Evolutionary conservation across 192 early-diverging fungal genomes (phyloP), one percentile per base, ranked within the genome.

Genomic region (Coemansia sp.): DNA sequence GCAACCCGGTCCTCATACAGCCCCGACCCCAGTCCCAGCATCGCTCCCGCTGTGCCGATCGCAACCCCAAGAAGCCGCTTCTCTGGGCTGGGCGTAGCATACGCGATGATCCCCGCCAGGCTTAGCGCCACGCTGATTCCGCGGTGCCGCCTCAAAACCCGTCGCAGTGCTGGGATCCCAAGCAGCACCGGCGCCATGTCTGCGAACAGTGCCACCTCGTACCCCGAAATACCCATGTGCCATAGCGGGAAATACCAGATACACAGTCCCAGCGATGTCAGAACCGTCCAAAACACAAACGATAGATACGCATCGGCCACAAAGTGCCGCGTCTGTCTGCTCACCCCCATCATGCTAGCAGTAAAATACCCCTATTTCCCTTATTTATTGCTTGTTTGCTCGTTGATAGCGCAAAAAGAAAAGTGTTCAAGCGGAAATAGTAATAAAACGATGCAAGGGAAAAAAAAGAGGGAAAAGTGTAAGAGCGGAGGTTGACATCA

Each of bases 161-260:
- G 75, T 21, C 90, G 85, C 36, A 92, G 64, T 8, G 73, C 69
- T 4, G 69, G 73, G 31, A 91, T 79, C 39, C 87, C 89, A 14
- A 92, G 81, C 17, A 92, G 56, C 19, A 84, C 71, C 1, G 90
- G 87, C 9, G 85, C 69, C 13, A 85, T 56, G 39, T 88, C 89
- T 17, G 87, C 80, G 16, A 93, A 84, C 67, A 93, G 75, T 35
- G 87, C 88, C 6, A 86, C 88, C 69, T 93, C 92, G 67, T 87
- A 92, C 59, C 92, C 92, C 14, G 91, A 92, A 69, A 93, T 85
- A 4, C 92, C 92, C 92, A 93, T 93, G 75, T 91, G 85, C 89
- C 91, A 93, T 36, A 93, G 77, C 24, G 92, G 92, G 69, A 93
- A 93, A 72, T 93, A 93, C 92, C 92, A 90, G 62, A 87, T 87